Percentiles rank a stretch among this genome's conserved stretches.
These are phyloP conservation scores for Alternaria sp. DNA, from an alignment of 2,329 filamentous ascomycete genomes.

Conservation along the genomic window DNA sequence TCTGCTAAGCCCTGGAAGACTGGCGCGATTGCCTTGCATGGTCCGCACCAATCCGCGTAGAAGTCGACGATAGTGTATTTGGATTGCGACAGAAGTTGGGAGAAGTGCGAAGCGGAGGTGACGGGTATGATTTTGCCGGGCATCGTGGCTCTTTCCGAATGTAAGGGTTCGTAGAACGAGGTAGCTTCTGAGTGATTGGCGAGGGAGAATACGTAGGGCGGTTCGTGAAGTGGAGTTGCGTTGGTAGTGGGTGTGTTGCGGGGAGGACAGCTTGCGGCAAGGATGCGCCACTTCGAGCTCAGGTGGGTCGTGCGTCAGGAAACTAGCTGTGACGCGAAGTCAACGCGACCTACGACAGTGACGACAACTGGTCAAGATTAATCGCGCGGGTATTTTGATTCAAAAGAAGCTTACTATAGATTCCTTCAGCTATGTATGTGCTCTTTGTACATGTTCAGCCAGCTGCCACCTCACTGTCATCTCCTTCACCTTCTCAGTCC, in stretches of 20 bases:
- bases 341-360: neutral
- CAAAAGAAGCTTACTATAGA: neutral
- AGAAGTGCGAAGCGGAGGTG: slow-evolving; percentile 44
- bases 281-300: slow-evolving; percentile 8
- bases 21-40: slow-evolving; percentile 62
- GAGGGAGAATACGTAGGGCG: neutral
- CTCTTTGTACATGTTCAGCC: neutral
- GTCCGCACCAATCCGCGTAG: slow-evolving; percentile 64
- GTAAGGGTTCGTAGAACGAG: neutral
- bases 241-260: neutral
- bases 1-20: slow-evolving; percentile 58
- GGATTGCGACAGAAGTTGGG: slow-evolving; percentile 40
- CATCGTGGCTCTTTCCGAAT: slow-evolving; percentile 21
- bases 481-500: neutral
- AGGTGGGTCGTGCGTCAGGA: slow-evolving; percentile 1
- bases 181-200: neutral
- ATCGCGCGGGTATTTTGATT: neutral
- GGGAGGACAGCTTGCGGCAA: slow-evolving; percentile 15
- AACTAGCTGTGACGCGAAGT: neutral
- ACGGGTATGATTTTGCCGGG: slow-evolving; percentile 41
- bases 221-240: neutral
- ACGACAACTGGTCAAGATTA: neutral
- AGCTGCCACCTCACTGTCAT: neutral
- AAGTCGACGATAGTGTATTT: slow-evolving; percentile 58
- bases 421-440: neutral